Evolutionary conservation across 169 alveolate species (phyloP), one percentile per base, ranked within the genome.

Genomic region (Plasmodium knowlesi): DNA sequence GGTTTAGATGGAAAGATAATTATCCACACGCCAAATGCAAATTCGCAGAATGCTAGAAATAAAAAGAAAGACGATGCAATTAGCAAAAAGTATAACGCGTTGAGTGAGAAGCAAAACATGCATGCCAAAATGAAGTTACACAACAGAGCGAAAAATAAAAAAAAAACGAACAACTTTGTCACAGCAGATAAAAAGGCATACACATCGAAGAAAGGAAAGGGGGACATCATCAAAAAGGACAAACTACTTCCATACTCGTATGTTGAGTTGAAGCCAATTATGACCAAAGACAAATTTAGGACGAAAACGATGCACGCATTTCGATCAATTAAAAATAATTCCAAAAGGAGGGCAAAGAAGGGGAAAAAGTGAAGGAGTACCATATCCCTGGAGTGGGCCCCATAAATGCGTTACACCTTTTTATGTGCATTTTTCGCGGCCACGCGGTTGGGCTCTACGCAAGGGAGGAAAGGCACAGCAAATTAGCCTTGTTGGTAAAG

Each of bases 161-260:
- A 70, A 70, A 81, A 80, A 30, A 32, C 25, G 30, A 50, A 88
- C 43, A 43, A 34, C 30, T 90, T 90, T 28, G 46, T 90, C 57
- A 90, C 95, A 34, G 92, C 84, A 30, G 84, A 81, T 70, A 90
- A 90, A 70, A 80, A 71, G 30, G n/a, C 61, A 90, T 90, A 90
- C 83, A 90, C 73, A 43, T 90, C 95, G 5, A 90, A 90, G 57
- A 90, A 90, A 72, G 95, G 95, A n/a, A 28, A 90, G 83, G 95
- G 95, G 22, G 95, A 90, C 57, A 90, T 90, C 50, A 90, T 90
- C 25, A 90, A 90, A 70, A 90, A 81, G 61, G 76, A 90, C 83
- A 80, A 90, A 50, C 25, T 46, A 22, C 73, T 90, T 46, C 95
- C 95, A 4, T 90, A 90, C 37, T 90, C 95, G 34, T 90, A 90